phyloP scores from a whole-genome alignment of 257 asterid genomes.

The Craterostigma plantagineum region DNA sequence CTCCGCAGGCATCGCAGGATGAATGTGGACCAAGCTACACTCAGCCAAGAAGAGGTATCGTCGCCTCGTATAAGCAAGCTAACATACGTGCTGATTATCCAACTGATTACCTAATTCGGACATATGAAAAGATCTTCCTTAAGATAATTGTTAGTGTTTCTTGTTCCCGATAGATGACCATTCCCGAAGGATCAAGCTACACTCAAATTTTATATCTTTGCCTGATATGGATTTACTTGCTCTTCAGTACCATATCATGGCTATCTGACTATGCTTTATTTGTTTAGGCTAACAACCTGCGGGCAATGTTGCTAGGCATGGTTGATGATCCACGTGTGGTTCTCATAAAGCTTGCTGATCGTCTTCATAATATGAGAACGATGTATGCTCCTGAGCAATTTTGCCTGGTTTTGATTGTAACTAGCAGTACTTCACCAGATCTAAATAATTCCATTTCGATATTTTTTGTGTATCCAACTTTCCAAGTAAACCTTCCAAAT shows the following conservation, averaged over 20 bases:
- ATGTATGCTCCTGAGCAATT: slow-evolving; percentile 26
- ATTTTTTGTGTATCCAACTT: too few relatives aligned
- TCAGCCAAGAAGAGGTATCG: slow-evolving; percentile 80
- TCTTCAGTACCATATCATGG: neutral
- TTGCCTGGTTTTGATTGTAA: slow-evolving; percentile 1
- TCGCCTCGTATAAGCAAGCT: slow-evolving; percentile 1
- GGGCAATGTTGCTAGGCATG: slow-evolving; percentile 97
- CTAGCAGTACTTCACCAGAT: neutral
- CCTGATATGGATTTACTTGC: neutral
- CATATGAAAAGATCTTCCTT: neutral
- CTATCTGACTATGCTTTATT: neutral
- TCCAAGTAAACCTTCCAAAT: too few relatives aligned
- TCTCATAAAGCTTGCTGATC: slow-evolving; percentile 97
- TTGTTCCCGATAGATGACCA: too few relatives aligned
- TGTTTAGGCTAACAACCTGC: slow-evolving; percentile 72
- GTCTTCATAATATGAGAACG: slow-evolving; percentile 99
- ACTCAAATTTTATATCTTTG: too few relatives aligned
- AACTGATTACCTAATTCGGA: too few relatives aligned
- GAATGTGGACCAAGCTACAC: slow-evolving; percentile 41
- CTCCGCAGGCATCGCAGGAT: slow-evolving; percentile 85
- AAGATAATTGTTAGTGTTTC: slow-evolving; percentile 4
- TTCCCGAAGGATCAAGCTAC: too few relatives aligned
- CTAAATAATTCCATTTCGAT: neutral
- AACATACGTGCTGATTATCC: too few relatives aligned
- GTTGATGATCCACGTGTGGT: slow-evolving; percentile 96